Percentiles rank a stretch among this genome's conserved stretches.
phyloP scores from a whole-genome alignment of 2,329 filamentous ascomycete genomes.

The Alternaria infectoria region DNA sequence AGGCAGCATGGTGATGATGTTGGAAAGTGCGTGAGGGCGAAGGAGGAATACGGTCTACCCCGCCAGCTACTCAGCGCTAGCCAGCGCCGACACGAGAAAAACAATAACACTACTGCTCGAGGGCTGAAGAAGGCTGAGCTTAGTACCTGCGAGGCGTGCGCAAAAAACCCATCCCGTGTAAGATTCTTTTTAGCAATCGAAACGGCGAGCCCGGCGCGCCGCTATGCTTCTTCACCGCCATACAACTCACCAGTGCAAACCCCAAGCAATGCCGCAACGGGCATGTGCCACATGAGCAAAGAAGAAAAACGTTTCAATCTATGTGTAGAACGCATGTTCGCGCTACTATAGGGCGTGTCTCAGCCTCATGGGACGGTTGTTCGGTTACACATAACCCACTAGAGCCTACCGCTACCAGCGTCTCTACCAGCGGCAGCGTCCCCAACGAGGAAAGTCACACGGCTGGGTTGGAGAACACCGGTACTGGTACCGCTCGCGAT shows the following conservation, averaged over 20 bases:
- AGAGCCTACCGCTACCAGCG: neutral
- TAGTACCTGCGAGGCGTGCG: neutral
- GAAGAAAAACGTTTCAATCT: neutral
- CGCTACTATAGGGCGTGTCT: neutral
- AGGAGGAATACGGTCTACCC: neutral
- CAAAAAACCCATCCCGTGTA: neutral
- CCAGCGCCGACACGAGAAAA: neutral
- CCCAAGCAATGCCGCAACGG: neutral
- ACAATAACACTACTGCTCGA: neutral
- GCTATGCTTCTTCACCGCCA: neutral
- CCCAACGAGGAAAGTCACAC: neutral
- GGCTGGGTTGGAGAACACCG: neutral
- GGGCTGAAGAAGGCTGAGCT: neutral
- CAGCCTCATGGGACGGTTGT: neutral
- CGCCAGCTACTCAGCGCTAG: neutral
- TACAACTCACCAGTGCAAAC: neutral
- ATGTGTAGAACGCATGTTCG: conserved; percentile 1
- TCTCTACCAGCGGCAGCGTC: neutral
- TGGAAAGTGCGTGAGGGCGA: neutral
- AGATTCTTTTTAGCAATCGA: neutral
- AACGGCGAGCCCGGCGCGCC: neutral
- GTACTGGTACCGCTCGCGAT: neutral
- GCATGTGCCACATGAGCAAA: neutral
- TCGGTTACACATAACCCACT: neutral
- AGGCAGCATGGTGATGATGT: neutral